Conservation (phyloP, 106 monocot genomes). For the Platanthera zijinensis region DNA sequence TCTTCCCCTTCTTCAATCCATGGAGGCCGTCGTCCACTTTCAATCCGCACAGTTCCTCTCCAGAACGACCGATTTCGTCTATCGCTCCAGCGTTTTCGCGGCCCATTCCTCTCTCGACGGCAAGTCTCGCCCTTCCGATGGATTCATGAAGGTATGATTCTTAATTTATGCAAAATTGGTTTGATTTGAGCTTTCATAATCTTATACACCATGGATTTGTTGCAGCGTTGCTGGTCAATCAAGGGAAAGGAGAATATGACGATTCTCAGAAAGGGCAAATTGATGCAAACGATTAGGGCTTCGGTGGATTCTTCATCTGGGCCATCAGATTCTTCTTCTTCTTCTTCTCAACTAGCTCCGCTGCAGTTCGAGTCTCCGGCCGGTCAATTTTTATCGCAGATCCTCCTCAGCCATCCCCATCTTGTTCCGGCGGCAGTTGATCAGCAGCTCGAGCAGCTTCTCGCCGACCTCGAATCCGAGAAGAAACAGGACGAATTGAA, state of each 20-base stretch:
- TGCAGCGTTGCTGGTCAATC: slow-evolving; percentile 14
- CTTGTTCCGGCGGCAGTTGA: slow-evolving; percentile 75
- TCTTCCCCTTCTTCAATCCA: not conserved
- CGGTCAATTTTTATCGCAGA: slow-evolving; percentile 70
- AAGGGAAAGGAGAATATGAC: slow-evolving; percentile 6
- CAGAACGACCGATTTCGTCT: not conserved
- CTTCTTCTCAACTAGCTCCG: slow-evolving; percentile 43
- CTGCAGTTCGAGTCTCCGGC: slow-evolving; percentile 64
- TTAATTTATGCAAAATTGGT: not conserved
- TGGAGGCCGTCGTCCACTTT: not conserved
- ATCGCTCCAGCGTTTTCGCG: not conserved
- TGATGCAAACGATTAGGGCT: slow-evolving; percentile 20
- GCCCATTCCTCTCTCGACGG: not conserved
- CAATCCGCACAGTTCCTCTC: not conserved
- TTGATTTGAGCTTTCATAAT: not conserved
- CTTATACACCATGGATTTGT: not conserved
- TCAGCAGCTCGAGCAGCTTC: slow-evolving; percentile 74
- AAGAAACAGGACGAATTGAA: slow-evolving; percentile 36
- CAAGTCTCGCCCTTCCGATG: not conserved
- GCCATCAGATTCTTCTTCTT: not conserved
- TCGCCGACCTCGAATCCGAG: slow-evolving; percentile 48
- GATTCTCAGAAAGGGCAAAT: not conserved
- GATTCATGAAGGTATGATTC: not conserved
- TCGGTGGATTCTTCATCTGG: slow-evolving; percentile 13
- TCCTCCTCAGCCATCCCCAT: slow-evolving; percentile 66